Evolutionary conservation across 1,139 yeast species (phyloP).

Genomic region (Yamadazyma sp.): DNA sequence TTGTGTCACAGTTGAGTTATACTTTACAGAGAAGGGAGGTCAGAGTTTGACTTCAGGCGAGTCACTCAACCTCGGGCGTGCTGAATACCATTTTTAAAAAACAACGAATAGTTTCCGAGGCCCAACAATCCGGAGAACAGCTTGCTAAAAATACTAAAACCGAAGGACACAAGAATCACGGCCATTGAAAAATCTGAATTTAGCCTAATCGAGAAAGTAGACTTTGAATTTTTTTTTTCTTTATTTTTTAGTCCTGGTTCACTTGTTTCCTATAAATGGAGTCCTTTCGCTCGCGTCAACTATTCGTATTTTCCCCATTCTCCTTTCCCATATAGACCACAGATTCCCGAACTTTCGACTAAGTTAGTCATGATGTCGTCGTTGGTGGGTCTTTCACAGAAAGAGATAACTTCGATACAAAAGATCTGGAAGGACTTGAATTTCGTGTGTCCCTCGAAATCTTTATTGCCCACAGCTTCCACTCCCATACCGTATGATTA

Average conservation of each 20-base stretch:
- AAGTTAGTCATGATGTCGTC: no score
- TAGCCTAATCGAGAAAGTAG: neutral
- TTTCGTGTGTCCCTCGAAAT: constrained; percentile 2
- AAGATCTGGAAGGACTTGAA: neutral
- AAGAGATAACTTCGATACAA: neutral
- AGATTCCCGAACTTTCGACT: no score
- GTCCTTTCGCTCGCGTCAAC: neutral
- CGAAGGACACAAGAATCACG: no score
- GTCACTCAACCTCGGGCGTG: no score
- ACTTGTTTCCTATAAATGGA: neutral
- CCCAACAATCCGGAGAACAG: no score
- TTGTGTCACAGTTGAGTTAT: no score
- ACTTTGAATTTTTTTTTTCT: no score
- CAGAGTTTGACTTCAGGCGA: no score
- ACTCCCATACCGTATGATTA: constrained; percentile 1
- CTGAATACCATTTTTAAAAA: no score
- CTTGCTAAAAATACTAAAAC: no score
- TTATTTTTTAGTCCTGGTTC: neutral
- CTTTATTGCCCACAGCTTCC: neutral
- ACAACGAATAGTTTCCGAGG: no score
- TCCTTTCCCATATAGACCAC: neutral
- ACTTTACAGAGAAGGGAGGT: no score
- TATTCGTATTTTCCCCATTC: neutral
- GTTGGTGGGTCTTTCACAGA: neutral
- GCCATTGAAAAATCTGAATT: neutral